Evolutionary conservation across 2,329 filamentous ascomycete genomes (phyloP).

Genomic region (Juglanconis oblonga): DNA sequence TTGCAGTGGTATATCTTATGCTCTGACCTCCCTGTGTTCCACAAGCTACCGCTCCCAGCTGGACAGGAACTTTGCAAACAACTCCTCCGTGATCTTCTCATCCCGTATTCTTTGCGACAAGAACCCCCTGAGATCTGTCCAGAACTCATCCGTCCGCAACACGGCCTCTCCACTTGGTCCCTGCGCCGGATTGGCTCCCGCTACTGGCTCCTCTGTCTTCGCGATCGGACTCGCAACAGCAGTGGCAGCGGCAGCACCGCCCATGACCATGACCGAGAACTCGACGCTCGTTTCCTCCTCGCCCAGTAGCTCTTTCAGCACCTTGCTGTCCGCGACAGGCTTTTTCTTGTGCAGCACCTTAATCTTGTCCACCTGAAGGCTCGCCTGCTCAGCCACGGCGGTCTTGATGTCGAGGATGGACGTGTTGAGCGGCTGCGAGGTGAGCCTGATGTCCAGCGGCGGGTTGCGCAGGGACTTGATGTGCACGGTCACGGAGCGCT

Average conservation of each 20-base stretch:
- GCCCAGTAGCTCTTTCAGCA: conserved; percentile 68
- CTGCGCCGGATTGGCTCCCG: conserved; percentile 44
- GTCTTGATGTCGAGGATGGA: conserved; percentile 78
- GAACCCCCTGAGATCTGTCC: conserved; percentile 80
- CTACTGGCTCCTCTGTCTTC: conserved; percentile 37
- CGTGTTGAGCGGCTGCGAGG: conserved; percentile 61
- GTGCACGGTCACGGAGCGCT: conserved; percentile 54
- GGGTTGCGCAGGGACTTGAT: conserved; percentile 78
- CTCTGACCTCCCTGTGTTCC: neutral
- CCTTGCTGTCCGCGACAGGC: conserved; percentile 74
- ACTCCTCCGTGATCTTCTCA: conserved; percentile 58
- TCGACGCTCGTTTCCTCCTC: conserved; percentile 60
- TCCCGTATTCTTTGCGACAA: conserved; percentile 76
- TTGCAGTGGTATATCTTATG: neutral
- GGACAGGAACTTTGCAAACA: conserved; percentile 65
- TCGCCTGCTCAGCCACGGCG: conserved; percentile 60
- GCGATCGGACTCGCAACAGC: conserved; percentile 25
- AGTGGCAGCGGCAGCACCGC: conserved; percentile 22
- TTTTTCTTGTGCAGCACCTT: conserved; percentile 87
- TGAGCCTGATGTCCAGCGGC: conserved; percentile 64
- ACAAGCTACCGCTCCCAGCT: conserved; percentile 55
- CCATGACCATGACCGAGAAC: conserved; percentile 67
- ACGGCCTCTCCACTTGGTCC: conserved; percentile 56
- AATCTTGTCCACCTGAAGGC: conserved; percentile 72
- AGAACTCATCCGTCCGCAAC: conserved; percentile 73